Base-by-base conservation (phyloP, 176 grass and related monocot genomes). In the Hsuehochloa calcarea region DNA sequence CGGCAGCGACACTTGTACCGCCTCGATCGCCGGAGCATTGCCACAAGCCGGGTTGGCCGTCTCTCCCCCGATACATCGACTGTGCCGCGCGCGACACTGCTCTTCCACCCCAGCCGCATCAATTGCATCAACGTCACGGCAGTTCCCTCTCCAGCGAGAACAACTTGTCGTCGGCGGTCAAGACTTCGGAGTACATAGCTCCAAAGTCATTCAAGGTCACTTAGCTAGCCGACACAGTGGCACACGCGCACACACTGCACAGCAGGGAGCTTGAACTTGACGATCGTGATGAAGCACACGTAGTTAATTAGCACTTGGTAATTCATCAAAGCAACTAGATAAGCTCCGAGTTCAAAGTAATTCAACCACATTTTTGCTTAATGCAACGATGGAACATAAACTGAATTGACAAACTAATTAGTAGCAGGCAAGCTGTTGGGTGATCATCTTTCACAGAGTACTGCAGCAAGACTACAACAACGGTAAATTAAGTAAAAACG, bases 171-270 rank as follows among this genome's bases (percentile, higher is more conserved):
- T 40, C 22, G 25, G 14, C 41, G 10, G 72, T 61, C 80, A 83
- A 50, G 65, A 61, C 64, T 16, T 25, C 5, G 39, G 39, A 17
- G 65, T 29, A 34, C 25, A 15, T 84, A 22, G 59, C 75, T 74
- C 68, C 68, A 85, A 80, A 56, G 46, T 11, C 39, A 47, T 80
- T 74, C 58, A 80, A 49, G 43, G 22, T 19, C 61, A 68, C 60
- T 29, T 59, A 14, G 39, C 61, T 74, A 87, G 47, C 26, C 26
- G 46, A 65, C 62, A 49, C n/a, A 20, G 59, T 61, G 59, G 26
- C 59, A 62, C 55, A 23, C 19, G 4, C 50, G 20, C 54, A 22
- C 54, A 9, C 55, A 9, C 20, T 25, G 56, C 56, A 25, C 56
- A 26, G 23, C 3, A 62, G 40, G 17, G 38, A 44, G 11, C 40